Evolutionary conservation across 2,329 filamentous ascomycete species (phyloP).

Genomic region (Aureobasidium sp.): DNA sequence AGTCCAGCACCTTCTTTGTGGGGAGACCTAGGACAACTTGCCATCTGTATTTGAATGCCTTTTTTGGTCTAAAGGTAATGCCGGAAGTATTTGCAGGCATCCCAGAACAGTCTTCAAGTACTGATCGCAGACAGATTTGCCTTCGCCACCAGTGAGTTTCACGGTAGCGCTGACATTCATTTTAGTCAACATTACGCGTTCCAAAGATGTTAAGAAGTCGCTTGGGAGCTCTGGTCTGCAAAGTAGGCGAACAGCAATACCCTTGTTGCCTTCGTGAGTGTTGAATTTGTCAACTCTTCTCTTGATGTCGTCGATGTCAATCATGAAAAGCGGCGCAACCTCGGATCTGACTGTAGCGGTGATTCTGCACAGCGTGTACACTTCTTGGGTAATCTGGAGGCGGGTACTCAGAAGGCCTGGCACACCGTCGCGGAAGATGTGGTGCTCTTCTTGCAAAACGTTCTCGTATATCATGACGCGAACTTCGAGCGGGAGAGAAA

Average conservation of each 20-base stretch:
- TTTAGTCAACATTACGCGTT: not conserved
- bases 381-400: constrained; percentile 4
- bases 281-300: not conserved
- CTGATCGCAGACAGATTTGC: too few relatives aligned
- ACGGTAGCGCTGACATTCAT: not conserved
- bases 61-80: not conserved
- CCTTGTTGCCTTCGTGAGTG: not conserved
- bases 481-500: not conserved
- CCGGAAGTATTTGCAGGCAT: not conserved
- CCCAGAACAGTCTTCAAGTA: too few relatives aligned
- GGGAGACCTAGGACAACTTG: too few relatives aligned
- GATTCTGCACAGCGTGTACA: not conserved
- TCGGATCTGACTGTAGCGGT: constrained; percentile 5
- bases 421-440: not conserved
- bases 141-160: not conserved
- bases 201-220: not conserved
- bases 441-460: not conserved
- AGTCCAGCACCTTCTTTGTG: too few relatives aligned
- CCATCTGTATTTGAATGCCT: not conserved
- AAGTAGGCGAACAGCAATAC: not conserved
- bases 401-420: not conserved
- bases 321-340: not conserved
- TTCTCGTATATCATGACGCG: not conserved
- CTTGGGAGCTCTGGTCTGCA: not conserved
- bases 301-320: not conserved